These are phyloP conservation scores for Madurella fahalii DNA, from an alignment of 2,329 filamentous ascomycete genomes.

Conservation along the genomic window DNA sequence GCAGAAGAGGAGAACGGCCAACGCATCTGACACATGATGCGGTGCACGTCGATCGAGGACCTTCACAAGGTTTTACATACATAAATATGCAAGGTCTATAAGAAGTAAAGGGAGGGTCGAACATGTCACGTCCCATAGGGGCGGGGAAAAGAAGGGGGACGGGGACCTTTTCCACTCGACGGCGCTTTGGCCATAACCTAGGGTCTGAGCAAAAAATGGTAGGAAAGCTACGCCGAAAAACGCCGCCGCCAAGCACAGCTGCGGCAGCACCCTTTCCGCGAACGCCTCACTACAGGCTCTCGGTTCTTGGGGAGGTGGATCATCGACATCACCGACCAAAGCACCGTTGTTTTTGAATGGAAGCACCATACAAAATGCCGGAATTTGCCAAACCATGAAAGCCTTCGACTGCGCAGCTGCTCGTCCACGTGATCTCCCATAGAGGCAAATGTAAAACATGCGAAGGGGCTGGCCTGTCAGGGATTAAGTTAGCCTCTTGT, in stretches of 20 bases:
- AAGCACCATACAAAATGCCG: no score
- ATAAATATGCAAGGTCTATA: neutral
- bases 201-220: neutral
- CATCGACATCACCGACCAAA: neutral
- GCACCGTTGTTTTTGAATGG: no score
- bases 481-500: neutral
- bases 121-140: no score
- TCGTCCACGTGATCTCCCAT: neutral
- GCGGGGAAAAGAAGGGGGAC: no score
- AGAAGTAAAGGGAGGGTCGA: neutral
- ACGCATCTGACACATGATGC: conserved; percentile 15
- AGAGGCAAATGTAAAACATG: neutral
- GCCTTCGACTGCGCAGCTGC: no score
- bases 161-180: neutral
- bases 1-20: neutral
- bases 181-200: neutral
- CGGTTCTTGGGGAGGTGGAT: neutral
- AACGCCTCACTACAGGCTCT: no score
- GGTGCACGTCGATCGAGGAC: neutral
- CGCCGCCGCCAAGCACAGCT: neutral
- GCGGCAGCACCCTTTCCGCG: neutral
- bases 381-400: no score
- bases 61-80: neutral
- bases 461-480: neutral
- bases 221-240: neutral